Percentiles rank a stretch among this genome's conserved stretches.
Conservation (phyloP, 768 basidiomycete species). For the Suillus ampliporus region DNA sequence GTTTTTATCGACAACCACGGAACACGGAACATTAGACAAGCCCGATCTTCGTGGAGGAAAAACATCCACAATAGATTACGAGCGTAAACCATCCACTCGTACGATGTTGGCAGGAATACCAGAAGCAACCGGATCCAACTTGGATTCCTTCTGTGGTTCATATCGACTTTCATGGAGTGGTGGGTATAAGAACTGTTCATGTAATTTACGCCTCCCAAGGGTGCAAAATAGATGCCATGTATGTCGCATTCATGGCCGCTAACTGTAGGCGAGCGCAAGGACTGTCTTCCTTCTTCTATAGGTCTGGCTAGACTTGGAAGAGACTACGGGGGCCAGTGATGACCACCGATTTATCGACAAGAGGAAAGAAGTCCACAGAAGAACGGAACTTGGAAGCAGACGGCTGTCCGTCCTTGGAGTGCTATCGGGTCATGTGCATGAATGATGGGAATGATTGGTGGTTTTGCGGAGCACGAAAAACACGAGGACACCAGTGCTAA, state of each 20-base stretch:
- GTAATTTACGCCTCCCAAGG: background rate
- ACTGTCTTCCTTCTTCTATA: too few relatives aligned
- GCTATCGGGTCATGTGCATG: background rate
- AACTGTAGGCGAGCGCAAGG: background rate
- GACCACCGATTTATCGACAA: too few relatives aligned
- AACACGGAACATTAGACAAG: background rate
- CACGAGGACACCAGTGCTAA: background rate
- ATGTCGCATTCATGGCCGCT: background rate
- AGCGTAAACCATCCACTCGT: background rate
- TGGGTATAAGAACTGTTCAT: slow-evolving; percentile 2
- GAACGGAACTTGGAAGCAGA: slow-evolving; percentile 1
- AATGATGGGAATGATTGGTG: background rate
- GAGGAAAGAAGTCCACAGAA: background rate
- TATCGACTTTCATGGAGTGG: slow-evolving; percentile 3
- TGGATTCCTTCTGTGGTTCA: background rate
- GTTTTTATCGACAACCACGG: background rate
- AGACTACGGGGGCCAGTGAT: background rate
- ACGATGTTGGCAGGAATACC: background rate
- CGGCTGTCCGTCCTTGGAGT: background rate
- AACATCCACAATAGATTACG: background rate
- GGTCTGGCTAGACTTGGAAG: too few relatives aligned
- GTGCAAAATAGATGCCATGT: background rate
- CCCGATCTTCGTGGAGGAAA: background rate
- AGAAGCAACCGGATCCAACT: slow-evolving; percentile 7
- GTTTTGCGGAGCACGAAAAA: background rate